These are phyloP conservation scores for Stellera chamaejasme DNA, from an alignment of 345 rosid genomes.

Conservation along the genomic window DNA sequence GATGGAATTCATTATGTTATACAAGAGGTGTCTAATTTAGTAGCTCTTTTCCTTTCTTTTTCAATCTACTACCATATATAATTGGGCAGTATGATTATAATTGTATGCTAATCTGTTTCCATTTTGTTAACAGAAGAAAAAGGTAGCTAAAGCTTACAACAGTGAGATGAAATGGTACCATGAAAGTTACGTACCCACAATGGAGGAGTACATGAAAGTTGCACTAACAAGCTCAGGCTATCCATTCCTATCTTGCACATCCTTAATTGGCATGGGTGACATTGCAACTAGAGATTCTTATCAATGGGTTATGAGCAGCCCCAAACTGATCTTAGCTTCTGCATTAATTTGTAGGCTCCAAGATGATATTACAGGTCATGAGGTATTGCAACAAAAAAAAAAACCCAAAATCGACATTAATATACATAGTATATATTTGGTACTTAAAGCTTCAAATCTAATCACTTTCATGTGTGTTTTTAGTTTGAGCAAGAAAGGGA, in stretches of 20 bases:
- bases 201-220: conserved; percentile 4
- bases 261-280: not conserved
- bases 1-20: conserved; percentile 15
- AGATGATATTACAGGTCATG: conserved; percentile 9
- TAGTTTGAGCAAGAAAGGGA: conserved; percentile 20
- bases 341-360: conserved; percentile 9
- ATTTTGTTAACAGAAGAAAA: not conserved
- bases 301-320: not conserved
- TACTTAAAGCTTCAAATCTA: too few species aligned
- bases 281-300: conserved; percentile 1
- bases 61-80: too few species aligned
- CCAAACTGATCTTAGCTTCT: conserved; percentile 11
- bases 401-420: too few species aligned
- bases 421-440: too few species aligned
- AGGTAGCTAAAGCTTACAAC: not conserved
- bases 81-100: too few species aligned
- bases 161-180: not conserved
- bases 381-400: not conserved
- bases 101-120: too few species aligned
- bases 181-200: not conserved
- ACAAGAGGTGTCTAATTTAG: conserved; percentile 20
- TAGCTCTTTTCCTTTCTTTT: not conserved
- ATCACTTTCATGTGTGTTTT: too few species aligned
- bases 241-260: not conserved
- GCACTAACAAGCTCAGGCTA: not conserved